Base-by-base conservation (phyloP, 2,329 filamentous ascomycete genomes). In the Curvularia sp. region DNA sequence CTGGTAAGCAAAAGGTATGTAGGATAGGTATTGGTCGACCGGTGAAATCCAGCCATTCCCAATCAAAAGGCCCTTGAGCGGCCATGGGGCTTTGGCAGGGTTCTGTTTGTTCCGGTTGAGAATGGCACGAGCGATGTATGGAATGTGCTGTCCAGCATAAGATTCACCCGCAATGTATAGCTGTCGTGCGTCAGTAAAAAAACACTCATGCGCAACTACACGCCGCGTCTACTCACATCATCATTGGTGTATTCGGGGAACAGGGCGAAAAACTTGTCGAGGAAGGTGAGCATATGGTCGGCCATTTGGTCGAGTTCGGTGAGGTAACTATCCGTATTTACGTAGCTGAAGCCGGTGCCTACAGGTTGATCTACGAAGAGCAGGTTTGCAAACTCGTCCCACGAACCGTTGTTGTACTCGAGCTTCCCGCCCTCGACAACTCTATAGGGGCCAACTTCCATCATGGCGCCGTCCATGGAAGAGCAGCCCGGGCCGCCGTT, bases 11-110 rank as follows among this genome's bases (percentile, higher is more conserved):
- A 87, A 98, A 28, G 88, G 85, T 9, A 97, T 81, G 74, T 97
- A 97, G 0, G 94, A 84, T 28, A 89, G 88, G 76, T 98, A 99
- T 75, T 99, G 95, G 48, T 97, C 91, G 7, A 82, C 81, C 1
- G 94, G 93, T 2, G 93, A 91, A 52, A 99, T 94, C 95, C 96
- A 99, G 38, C 94, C 95, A 74, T 99, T 99, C 53, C 96, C 96
- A 60, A 99, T 98, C 34, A 99, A 77, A 19, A 99, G 81, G 8
- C 94, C 95, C 65, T 89, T 85, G 27, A 99, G 80, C 49, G 89
- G 89, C 95, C 94, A 99, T 25, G 78, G 76, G 39, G 80, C 74
- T 53, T 80, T 78, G 5, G 79, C 64, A n/a, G 46, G 27, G 4
- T 68, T 65, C 2, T 76, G 69, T 32, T 90, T 89, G 80, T 99